Evolutionary conservation across 169 alveolate genomes (phyloP).

Genomic region (Cryptosporidium felis): DNA sequence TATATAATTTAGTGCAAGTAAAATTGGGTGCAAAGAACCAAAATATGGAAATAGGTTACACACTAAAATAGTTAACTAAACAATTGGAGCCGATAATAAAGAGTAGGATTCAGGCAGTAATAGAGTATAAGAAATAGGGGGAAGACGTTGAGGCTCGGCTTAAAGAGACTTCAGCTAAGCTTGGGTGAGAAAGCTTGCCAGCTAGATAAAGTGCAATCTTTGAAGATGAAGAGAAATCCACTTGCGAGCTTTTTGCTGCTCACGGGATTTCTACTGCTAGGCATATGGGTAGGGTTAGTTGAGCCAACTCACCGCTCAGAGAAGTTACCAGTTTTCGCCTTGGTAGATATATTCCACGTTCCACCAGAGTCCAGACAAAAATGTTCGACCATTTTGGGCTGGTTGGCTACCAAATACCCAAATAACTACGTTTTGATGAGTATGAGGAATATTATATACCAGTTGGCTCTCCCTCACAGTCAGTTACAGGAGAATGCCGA

Average conservation of each 20-base stretch:
- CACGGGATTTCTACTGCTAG: not conserved
- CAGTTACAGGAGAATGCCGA: conserved; percentile 36
- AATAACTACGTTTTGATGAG: conserved; percentile 41
- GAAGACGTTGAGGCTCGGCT: not conserved
- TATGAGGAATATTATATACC: conserved; percentile 48
- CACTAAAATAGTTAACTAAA: not conserved
- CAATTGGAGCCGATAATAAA: not conserved
- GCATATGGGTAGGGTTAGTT: conserved; percentile 24
- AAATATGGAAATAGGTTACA: not conserved
- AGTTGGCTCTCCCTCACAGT: conserved; percentile 40
- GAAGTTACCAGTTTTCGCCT: conserved; percentile 52
- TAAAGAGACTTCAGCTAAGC: not conserved
- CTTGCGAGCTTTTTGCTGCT: not conserved
- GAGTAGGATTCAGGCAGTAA: not conserved
- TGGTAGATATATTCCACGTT: conserved; percentile 48
- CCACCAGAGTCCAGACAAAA: conserved; percentile 72
- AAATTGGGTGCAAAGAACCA: conserved; percentile 3
- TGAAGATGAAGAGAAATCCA: not conserved
- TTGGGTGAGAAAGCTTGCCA: not conserved
- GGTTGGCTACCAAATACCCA: conserved; percentile 64
- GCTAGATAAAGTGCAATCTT: conserved; percentile 39
- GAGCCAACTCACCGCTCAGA: conserved; percentile 1
- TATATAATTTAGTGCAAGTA: too few relatives aligned
- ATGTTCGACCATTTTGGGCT: conserved; percentile 56
- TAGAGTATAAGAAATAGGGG: not conserved